Percentiles rank a stretch among this genome's conserved stretches.
Evolutionary conservation across 163 green algal species (phyloP).

Genomic region (Picocystis sp.): DNA sequence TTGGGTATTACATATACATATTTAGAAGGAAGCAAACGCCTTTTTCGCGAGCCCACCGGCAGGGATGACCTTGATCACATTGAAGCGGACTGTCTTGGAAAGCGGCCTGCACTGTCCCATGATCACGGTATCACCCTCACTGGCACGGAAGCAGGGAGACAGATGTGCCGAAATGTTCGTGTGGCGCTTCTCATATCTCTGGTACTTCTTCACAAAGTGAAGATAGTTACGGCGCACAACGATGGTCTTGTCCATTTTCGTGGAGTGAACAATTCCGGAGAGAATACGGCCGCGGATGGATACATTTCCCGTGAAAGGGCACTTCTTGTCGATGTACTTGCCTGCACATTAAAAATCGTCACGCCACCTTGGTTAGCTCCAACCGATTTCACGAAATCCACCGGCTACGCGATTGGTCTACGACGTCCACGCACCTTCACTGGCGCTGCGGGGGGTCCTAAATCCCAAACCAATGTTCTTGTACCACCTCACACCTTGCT

Average conservation of each 20-base stretch:
- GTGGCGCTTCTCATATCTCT: constrained; percentile 97
- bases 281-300: constrained; percentile 95
- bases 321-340: constrained; percentile 99
- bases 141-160: constrained; percentile 84
- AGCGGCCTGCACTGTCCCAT: constrained; percentile 87
- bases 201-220: constrained; percentile 98
- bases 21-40: constrained; percentile 73
- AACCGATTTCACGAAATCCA: not conserved
- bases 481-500: constrained; percentile 75
- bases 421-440: constrained; percentile 61
- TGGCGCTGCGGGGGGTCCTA: constrained; percentile 93
- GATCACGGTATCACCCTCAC: constrained; percentile 86
- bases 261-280: constrained; percentile 68
- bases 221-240: constrained; percentile 93
- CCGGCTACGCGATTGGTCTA: not conserved
- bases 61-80: constrained; percentile 89
- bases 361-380: not conserved
- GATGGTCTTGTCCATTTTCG: constrained; percentile 97
- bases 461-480: constrained; percentile 96
- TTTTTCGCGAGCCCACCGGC: constrained; percentile 58
- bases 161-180: constrained; percentile 90
- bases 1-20: not conserved
- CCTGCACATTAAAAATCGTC: constrained; percentile 40
- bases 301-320: constrained; percentile 97
- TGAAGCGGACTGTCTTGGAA: constrained; percentile 92